Evolutionary conservation across 768 basidiomycete genomes (phyloP), one percentile per base, ranked within the genome.

Genomic region (Boletellus ananas): DNA sequence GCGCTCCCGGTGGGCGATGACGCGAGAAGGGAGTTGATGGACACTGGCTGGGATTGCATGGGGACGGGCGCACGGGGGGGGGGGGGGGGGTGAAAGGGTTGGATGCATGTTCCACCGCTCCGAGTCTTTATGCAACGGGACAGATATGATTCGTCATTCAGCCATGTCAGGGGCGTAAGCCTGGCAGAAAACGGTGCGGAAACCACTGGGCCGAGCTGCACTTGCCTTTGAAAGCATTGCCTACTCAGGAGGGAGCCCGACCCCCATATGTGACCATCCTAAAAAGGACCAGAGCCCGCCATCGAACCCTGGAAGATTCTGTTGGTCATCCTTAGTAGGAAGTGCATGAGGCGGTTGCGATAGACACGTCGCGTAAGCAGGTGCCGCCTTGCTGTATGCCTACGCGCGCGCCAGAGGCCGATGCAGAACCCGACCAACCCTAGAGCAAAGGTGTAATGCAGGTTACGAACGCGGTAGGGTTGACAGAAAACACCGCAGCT

Each of bases 371-470:
- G 17, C 40, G 48, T 53, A 44, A 50, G 44, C 34, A 37, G 20
- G 17, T 3, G 16, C 34, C 37, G 14, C 40, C 41, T 58, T 65
- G 66, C 63, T 68, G 64, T 68, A 56, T 9, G 31, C 2, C 6
- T 5, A 5, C 25, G 44, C 7, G 9, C 25, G 44, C 45, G 33
- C 17, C 35, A 35, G 23, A 37, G 44, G 36, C 39, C 43, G 44
- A 14, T 18, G 41, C 29, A 29, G 29, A 44, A 34, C 13, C 20
- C 20, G 16, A 41, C n/a, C 6, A 43, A 21, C 29, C 29, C 29
- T 29, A 29, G 29, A 29, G 7, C 29, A 11, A 29, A 11, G 11
- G 29, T 29, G 7, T 9, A 11, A 29, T 3, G 11, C 3, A 3
- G 29, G 9, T 29, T 9, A 11, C 29, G 29, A 29, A 29, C 9